A percentile compares a stretch with the other conserved stretches of the same genome.
phyloP scores from a whole-genome alignment of 73 alveolate genomes.

The Blepharisma stoltei region DNA sequence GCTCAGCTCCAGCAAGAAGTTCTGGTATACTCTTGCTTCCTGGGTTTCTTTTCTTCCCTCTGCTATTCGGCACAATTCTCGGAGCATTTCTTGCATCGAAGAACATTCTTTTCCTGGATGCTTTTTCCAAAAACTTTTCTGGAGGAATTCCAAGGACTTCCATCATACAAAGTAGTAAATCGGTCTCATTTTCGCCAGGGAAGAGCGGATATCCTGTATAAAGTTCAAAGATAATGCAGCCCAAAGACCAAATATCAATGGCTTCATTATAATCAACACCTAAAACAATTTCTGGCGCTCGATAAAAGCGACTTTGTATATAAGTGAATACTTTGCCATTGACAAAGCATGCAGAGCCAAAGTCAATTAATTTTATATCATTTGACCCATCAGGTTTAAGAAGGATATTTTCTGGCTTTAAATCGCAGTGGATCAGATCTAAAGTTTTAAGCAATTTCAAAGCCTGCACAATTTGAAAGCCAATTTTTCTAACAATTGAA shows the following conservation, averaged over 20 bases:
- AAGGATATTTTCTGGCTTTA: constrained; percentile 60
- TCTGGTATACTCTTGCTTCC: background rate
- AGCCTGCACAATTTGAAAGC: constrained; percentile 42
- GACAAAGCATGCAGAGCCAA: constrained; percentile 64
- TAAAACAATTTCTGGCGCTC: constrained; percentile 75
- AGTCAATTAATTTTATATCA: constrained; percentile 44
- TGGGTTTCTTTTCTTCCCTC: constrained; percentile 1
- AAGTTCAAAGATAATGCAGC: constrained; percentile 64
- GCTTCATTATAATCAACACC: constrained; percentile 68
- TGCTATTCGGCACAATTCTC: background rate
- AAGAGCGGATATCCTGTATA: constrained; percentile 58
- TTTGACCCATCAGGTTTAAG: background rate
- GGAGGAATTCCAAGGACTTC: background rate
- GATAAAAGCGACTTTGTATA: constrained; percentile 51
- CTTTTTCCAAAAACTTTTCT: background rate
- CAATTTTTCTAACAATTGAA: too few species aligned
- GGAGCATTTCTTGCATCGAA: background rate
- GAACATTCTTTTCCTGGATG: background rate
- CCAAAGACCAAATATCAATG: constrained; percentile 80
- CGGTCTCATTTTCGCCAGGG: constrained; percentile 60
- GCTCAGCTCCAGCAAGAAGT: too few species aligned
- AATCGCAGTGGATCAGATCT: constrained; percentile 52
- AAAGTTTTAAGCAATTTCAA: constrained; percentile 41
- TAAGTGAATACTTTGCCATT: constrained; percentile 48
- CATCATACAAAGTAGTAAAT: constrained; percentile 29